Base-by-base conservation (phyloP, 2,329 filamentous ascomycete species). In the Fusarium sp. region DNA sequence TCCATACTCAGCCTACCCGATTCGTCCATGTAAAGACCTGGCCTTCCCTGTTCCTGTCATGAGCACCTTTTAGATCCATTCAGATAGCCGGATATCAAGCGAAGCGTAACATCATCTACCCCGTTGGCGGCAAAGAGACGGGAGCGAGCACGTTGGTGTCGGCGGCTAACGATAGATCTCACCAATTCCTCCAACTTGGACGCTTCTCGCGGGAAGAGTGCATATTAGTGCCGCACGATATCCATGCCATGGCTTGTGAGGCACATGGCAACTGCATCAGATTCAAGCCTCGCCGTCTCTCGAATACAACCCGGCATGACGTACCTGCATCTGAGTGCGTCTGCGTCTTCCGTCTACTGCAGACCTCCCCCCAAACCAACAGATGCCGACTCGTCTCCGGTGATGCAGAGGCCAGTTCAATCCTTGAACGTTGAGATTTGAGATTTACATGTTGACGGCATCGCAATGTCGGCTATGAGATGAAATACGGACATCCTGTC, bases 41-140 rank as follows among this genome's bases (percentile, higher is more conserved):
- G 35, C 52, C 27, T 43, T 64, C 48, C 59, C 65, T 41, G 24
- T 54, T 54, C 35, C 43, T 41, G 35, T 27, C 20, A 13, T 41
- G 61, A 31, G n/a, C 45, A 54, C 13, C 65, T 54, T 64, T 29
- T 14, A 31, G 35, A 62, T 66, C 61, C 52, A 27, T 54, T 37
- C 54, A 50, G 59, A 71, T 64, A 64, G 37, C 58, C 63, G 54
- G 59, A 54, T 22, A 48, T 56, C 45, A 65, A 63, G 62, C 52
- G 31, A 69, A 58, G 60, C 31, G 24, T 43, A 33, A 37, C 61
- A 54, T 64, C 37, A 57, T 33, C 27, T 54, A 33, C 45, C 45
- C 27, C 56, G 14, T 63, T 16, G 24, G n/a, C 16, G n/a, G 37
- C 57, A 43, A 43, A 50, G 20, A 13, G 41, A 52, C 45, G 43